Conservation (phyloP, 352 stramenopile genomes). For the Pythium biforme region DNA sequence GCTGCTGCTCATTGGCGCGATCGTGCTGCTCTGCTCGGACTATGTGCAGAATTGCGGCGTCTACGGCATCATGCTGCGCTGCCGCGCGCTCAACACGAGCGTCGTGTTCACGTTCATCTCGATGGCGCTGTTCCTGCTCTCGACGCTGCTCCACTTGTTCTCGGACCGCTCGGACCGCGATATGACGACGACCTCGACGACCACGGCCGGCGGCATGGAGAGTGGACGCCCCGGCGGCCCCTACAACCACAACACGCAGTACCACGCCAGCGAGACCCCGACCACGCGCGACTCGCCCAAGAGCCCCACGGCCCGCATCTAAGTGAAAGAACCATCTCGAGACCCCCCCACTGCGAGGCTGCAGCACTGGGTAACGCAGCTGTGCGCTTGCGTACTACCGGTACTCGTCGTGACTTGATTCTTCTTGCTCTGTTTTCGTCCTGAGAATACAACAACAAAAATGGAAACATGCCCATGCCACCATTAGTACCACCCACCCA, state of each 20-base stretch:
- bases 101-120: conserved; percentile 72
- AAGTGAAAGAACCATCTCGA: no score
- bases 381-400: no score
- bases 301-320: conserved; percentile 17
- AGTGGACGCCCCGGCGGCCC: conserved; percentile 1
- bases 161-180: conserved; percentile 22
- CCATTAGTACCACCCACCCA: no score
- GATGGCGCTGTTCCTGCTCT: conserved; percentile 47
- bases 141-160: conserved; percentile 53
- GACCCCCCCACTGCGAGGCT: not conserved
- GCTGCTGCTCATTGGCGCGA: conserved; percentile 59
- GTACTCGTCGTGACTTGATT: no score
- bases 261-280: conserved; percentile 17
- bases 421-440: no score
- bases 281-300: conserved; percentile 23
- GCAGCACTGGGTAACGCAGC: no score
- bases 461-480: no score
- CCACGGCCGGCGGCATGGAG: conserved; percentile 12
- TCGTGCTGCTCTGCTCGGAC: conserved; percentile 67
- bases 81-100: conserved; percentile 41
- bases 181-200: conserved; percentile 14
- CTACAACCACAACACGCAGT: conserved; percentile 17
- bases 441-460: no score
- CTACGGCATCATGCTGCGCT: conserved; percentile 73
- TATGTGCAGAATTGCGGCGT: conserved; percentile 62